Conservation (phyloP, 306 rosid species). For the Gastrolobium villosum region DNA sequence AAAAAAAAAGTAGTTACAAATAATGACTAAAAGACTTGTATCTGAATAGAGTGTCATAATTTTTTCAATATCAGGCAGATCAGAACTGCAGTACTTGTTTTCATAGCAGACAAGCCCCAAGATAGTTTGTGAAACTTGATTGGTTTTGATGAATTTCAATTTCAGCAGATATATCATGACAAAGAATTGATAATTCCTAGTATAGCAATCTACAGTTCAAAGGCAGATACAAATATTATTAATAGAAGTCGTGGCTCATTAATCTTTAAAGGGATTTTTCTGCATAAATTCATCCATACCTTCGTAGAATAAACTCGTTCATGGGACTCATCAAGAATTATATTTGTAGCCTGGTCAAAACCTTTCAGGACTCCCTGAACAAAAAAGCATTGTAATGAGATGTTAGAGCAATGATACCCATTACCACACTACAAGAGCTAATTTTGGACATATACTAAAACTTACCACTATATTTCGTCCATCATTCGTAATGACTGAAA, state of each 20-base stretch:
- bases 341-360: constrained; percentile 97
- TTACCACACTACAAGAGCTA: constrained; percentile 2
- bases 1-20: background rate
- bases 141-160: background rate
- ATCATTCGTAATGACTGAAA: constrained; percentile 92
- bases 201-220: constrained; percentile 14
- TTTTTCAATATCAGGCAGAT: constrained; percentile 11
- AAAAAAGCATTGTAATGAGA: constrained; percentile 12
- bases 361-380: constrained; percentile 90
- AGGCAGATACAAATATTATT: background rate
- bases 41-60: background rate
- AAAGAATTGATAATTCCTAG: background rate
- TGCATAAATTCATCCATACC: constrained; percentile 57
- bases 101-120: background rate
- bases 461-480: constrained; percentile 95
- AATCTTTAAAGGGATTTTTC: constrained; percentile 8
- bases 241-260: background rate
- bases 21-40: background rate
- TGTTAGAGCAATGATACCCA: background rate
- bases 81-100: background rate
- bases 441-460: background rate
- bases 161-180: background rate
- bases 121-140: constrained; percentile 5
- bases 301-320: constrained; percentile 97
- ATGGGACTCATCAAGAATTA: constrained; percentile 97